Conservation (phyloP, 257 asterid genomes). For the Datura wrightii region DNA sequence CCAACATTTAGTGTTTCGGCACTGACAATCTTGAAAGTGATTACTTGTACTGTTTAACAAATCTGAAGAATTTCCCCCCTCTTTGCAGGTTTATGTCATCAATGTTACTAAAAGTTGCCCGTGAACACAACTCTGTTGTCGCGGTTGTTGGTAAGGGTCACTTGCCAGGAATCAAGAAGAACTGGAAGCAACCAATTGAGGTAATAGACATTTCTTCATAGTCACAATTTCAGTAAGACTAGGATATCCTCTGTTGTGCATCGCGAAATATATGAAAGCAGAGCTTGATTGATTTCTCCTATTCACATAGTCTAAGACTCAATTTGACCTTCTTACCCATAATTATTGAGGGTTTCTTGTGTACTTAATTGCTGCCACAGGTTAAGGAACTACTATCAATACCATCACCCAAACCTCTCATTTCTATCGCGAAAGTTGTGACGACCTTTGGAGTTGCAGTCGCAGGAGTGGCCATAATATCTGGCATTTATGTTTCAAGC, state of each 20-base stretch:
- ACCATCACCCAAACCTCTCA: constrained; percentile 49
- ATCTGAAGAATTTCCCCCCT: background rate
- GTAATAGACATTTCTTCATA: constrained; percentile 44
- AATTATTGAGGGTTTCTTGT: background rate
- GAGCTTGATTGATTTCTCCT: background rate
- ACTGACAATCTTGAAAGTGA: background rate
- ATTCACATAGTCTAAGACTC: background rate
- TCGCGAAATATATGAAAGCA: background rate
- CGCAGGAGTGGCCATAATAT: constrained; percentile 70
- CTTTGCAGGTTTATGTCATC: constrained; percentile 82
- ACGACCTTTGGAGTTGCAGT: constrained; percentile 69
- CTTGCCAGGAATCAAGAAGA: constrained; percentile 76
- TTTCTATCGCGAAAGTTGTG: constrained; percentile 52
- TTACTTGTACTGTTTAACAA: background rate
- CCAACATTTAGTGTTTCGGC: background rate
- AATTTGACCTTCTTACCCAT: background rate
- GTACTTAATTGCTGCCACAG: constrained; percentile 41
- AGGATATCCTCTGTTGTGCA: constrained; percentile 10
- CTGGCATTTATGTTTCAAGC: constrained; percentile 70
- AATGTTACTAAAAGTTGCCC: constrained; percentile 60
- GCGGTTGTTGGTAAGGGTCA: constrained; percentile 98
- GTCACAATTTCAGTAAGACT: background rate
- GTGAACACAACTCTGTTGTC: constrained; percentile 80
- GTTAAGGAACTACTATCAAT: constrained; percentile 56
- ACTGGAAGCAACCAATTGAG: constrained; percentile 85